Evolutionary conservation across 371 early-diverging fungal genomes (phyloP), one percentile per base, ranked within the genome.

Genomic region (Mucor lusitanicus): DNA sequence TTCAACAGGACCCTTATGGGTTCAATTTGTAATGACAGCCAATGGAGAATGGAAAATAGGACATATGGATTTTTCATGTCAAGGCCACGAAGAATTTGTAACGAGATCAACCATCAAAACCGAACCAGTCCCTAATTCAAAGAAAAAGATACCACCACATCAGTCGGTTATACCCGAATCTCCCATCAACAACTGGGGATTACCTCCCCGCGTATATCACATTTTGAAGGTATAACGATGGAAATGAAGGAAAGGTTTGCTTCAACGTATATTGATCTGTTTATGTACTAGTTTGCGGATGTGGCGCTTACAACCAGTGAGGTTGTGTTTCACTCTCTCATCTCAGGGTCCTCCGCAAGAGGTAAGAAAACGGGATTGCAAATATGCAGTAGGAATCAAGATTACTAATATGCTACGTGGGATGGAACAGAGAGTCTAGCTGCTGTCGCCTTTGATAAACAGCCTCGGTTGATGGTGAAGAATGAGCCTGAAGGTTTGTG

Each of bases 1-100:
- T 13, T 71, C 71, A 12, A 75, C 78, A 13, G 79, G 82, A 12
- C 69, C 67, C 23, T 66, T 78, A 61, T 71, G 71, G 62, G 78
- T 68, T 33, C 70, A 71, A 35, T 71, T 81, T 50, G 27, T 61
- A 6, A 37, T 67, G 66, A 68, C 72, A 11, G 13, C 64, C 9
- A 60, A 67, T 40, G 77, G 71, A 19, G 55, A 50, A 7, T 69
- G 77, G 71, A 81, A 81, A 30, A 81, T 81, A 17, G 73, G 71
- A 15, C 67, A 72, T 39, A 65, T 78, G 63, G 71, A 77, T 64
- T 81, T 81, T 68, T 61, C 67, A 33, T 71, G 69, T 58, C 53
- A 75, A 46, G 64, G 63, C 0, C 70, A 71, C n/a, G 82, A 81
- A 53, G 82, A 81, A 28, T 81, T 67, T 23, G 64, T 81, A 1